These are phyloP conservation scores for Polygonum maritimum DNA, from an alignment of 148 eudicot species.

Conservation along the genomic window DNA sequence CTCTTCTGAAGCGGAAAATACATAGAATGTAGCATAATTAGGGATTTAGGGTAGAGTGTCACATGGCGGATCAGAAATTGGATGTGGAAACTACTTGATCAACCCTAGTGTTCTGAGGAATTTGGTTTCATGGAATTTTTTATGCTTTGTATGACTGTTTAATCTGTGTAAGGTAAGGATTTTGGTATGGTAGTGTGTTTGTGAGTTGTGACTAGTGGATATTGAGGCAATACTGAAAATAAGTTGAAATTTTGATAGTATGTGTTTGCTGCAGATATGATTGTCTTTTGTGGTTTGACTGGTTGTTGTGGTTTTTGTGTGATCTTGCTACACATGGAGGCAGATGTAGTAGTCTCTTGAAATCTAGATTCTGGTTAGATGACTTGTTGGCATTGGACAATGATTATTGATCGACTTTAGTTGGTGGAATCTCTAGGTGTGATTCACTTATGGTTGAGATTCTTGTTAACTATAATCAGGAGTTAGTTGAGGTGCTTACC, in stretches of 20 bases:
- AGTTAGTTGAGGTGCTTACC: background rate
- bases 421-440: background rate
- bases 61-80: background rate
- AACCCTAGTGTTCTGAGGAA: background rate
- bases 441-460: background rate
- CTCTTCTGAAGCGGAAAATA: background rate
- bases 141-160: background rate
- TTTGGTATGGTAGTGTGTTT: background rate
- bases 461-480: background rate
- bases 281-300: background rate
- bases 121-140: background rate
- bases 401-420: background rate
- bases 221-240: background rate
- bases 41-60: background rate
- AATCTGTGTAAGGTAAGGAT: background rate
- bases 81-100: background rate
- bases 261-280: background rate
- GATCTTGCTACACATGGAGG: background rate
- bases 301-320: constrained; percentile 7
- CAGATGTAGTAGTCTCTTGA: background rate
- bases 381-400: background rate
- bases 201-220: background rate
- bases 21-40: background rate
- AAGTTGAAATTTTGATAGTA: background rate
- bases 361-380: background rate